Base-by-base conservation (phyloP, 1,139 yeast species). In the Saccharomyces pastorianus region DNA sequence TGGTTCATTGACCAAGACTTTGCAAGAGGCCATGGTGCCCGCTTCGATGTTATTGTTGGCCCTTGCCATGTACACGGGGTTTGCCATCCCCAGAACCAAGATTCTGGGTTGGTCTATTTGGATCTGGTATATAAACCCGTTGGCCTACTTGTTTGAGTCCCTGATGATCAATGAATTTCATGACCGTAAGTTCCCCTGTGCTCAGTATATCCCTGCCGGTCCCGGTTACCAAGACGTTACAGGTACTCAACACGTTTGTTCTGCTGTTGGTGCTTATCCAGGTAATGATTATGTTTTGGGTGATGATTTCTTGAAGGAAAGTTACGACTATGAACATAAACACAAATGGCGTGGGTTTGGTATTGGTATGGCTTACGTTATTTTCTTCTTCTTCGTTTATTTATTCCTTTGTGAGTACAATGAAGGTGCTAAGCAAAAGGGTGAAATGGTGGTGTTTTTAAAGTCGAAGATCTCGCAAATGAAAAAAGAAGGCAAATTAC, bases 271-370 rank as follows among this genome's bases (percentile, higher is more conserved):
- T 58, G 72, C 91, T 5, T 67, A 65, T 4, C 73, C 88, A 4
- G 96, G 96, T 52, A 61, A 71, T 23, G 59, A 59, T 26, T 62
- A 59, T 51, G 85, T 89, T 48, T 59, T 67, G 41, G 96, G 96
- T 65, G 77, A 82, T 52, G 72, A 63, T 23, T 89, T 83, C 66
- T 60, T 88, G 50, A 63, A 61, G 4, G 78, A 83, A 3, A 65
- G 75, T 48, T 87, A 85, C 53, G 73, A 79, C 11, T 88, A 85
- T 70, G 63, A 68, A 47, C 76, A 79, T 60, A 57, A 72, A 8
- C 90, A 89, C 68, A 80, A 81, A 65, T 89, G 96, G 96, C 83
- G 96, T 73, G 84, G 89, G 65, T 80, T 83, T 61, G 96, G 96
- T 66, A 84, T 89, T 61, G 71, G 78, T 46, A 51, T 70, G 58